A percentile compares a stretch with the other conserved stretches of the same genome.
Evolutionary conservation across 352 stramenopile species (phyloP).

Genomic region (Hyaloperonospora arabidopsidis): DNA sequence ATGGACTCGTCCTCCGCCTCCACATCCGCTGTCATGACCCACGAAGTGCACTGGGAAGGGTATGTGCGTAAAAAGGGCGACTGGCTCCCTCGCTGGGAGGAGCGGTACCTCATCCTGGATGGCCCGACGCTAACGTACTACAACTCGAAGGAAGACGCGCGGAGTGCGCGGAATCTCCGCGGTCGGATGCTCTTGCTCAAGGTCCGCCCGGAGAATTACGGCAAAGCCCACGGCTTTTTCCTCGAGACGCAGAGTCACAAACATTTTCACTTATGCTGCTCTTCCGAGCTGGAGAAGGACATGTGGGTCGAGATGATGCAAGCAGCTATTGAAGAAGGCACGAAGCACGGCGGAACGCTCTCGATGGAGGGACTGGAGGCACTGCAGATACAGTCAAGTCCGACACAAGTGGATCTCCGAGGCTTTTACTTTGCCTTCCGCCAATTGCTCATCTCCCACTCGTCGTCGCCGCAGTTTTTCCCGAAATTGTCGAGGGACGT

Average conservation of each 20-base stretch:
- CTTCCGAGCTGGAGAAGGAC: slow-evolving; percentile 83
- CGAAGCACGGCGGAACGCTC: slow-evolving; percentile 9
- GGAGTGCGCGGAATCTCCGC: slow-evolving; percentile 68
- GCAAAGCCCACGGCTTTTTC: slow-evolving; percentile 82
- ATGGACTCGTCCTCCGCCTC: slow-evolving; percentile 31
- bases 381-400: slow-evolving; percentile 39
- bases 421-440: slow-evolving; percentile 85
- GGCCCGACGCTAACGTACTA: slow-evolving; percentile 80
- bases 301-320: slow-evolving; percentile 91
- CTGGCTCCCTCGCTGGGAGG: slow-evolving; percentile 86
- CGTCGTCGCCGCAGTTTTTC: slow-evolving; percentile 83
- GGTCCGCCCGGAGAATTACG: slow-evolving; percentile 79
- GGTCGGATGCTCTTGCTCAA: slow-evolving; percentile 77
- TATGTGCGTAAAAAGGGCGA: slow-evolving; percentile 86
- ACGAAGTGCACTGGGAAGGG: slow-evolving; percentile 85
- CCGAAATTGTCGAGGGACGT: slow-evolving; percentile 79
- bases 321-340: slow-evolving; percentile 69
- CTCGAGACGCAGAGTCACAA: slow-evolving; percentile 86
- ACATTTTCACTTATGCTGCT: slow-evolving; percentile 81
- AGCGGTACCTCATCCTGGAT: slow-evolving; percentile 83
- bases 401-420: slow-evolving; percentile 76
- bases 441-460: slow-evolving; percentile 83
- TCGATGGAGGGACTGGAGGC: slow-evolving; percentile 22
- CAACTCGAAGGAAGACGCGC: slow-evolving; percentile 82
- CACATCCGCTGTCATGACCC: slow-evolving; percentile 34